phyloP scores from a whole-genome alignment of 371 early-diverging fungal genomes.

The Syncephalastrum contaminatum region DNA sequence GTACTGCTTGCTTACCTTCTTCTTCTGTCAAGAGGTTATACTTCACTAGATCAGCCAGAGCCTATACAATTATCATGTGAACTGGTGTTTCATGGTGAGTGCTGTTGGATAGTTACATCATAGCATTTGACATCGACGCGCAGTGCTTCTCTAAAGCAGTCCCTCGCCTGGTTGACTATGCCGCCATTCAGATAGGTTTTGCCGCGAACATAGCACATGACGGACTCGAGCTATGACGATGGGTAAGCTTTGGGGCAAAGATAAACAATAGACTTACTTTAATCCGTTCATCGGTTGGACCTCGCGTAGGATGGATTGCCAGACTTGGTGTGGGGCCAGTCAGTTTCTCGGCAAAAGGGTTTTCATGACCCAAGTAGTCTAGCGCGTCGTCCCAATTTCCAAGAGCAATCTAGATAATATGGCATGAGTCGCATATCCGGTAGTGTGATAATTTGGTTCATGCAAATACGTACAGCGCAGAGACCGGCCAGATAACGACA shows the following conservation, averaged over 20 bases:
- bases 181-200: conserved; percentile 51
- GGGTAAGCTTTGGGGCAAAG: not conserved
- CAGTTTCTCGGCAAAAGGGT: conserved; percentile 46
- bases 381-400: conserved; percentile 57
- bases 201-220: conserved; percentile 67
- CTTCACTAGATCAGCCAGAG: conserved; percentile 57
- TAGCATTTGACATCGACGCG: conserved; percentile 66
- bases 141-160: conserved; percentile 66
- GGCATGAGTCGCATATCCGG: conserved; percentile 1
- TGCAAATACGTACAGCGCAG: conserved; percentile 51
- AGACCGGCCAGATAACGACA: conserved; percentile 64
- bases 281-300: conserved; percentile 3
- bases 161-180: conserved; percentile 55
- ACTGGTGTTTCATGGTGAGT: conserved; percentile 5
- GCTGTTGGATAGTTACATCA: conserved; percentile 38
- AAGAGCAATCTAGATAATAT: conserved; percentile 47
- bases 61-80: conserved; percentile 27
- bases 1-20: conserved; percentile 49
- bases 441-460: conserved; percentile 6
- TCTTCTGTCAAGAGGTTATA: conserved; percentile 61
- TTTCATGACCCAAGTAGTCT: conserved; percentile 57
- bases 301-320: not conserved
- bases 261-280: conserved; percentile 3
- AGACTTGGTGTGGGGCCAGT: conserved; percentile 4
- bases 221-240: conserved; percentile 54